phyloP scores from a whole-genome alignment of 371 early-diverging fungal genomes.

The Nosema muscidifuracis region DNA sequence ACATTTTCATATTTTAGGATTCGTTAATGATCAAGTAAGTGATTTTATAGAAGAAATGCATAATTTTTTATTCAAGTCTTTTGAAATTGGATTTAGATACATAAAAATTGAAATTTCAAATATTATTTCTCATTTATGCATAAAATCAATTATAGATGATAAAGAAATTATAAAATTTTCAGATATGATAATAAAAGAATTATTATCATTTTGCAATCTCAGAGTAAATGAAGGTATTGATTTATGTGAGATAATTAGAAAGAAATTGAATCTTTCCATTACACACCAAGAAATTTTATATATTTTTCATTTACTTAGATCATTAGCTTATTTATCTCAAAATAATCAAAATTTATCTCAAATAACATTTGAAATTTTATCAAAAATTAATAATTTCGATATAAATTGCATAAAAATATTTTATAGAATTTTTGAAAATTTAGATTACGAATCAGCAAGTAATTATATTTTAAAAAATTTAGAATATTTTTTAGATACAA shows the following conservation, averaged over 20 bases:
- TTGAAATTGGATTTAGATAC: not conserved
- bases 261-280: too few relatives aligned
- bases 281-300: not conserved
- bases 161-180: not conserved
- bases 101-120: not conserved
- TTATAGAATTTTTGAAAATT: not conserved
- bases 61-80: not conserved
- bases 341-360: not conserved
- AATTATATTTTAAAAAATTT: not conserved
- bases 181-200: too few relatives aligned
- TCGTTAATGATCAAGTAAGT: not conserved
- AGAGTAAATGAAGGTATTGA: too few relatives aligned
- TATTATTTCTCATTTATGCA: not conserved
- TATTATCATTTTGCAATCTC: too few relatives aligned
- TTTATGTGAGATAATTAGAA: too few relatives aligned
- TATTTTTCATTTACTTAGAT: not conserved
- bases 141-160: not conserved
- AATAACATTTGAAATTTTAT: not conserved
- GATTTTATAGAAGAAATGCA: not conserved
- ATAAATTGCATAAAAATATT: not conserved
- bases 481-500: not conserved
- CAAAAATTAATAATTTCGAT: not conserved
- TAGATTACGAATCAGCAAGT: not conserved
- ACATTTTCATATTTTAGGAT: not conserved
- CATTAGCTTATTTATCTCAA: not conserved